Evolutionary conservation across 2,329 filamentous ascomycete species (phyloP).

Genomic region (Ascochyta fabae): DNA sequence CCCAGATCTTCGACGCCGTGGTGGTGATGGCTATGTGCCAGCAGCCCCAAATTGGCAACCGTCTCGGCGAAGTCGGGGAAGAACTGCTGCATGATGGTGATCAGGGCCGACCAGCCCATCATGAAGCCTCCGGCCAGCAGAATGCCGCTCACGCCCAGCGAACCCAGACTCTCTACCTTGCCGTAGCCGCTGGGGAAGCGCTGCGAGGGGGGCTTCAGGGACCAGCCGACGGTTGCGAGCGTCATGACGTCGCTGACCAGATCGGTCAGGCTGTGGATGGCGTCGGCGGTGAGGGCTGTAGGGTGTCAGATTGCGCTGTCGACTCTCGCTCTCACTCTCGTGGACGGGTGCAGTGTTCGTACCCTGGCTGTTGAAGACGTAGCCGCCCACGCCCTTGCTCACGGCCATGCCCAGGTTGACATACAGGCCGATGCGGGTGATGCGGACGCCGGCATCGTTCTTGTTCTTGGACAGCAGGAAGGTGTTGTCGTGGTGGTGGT

Average conservation of each 20-base stretch:
- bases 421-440: constrained; percentile 85
- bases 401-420: constrained; percentile 95
- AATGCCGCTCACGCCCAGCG: constrained; percentile 89
- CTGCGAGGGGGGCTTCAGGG: constrained; percentile 80
- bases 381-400: constrained; percentile 89
- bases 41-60: constrained; percentile 52
- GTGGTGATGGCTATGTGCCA: constrained; percentile 69
- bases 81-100: constrained; percentile 60
- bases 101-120: constrained; percentile 77
- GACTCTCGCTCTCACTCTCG: not conserved
- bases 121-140: constrained; percentile 87
- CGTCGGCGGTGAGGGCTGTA: constrained; percentile 82
- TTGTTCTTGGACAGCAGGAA: constrained; percentile 84
- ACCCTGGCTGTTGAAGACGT: constrained; percentile 88
- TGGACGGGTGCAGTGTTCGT: constrained; percentile 11
- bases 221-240: constrained; percentile 92
- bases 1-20: constrained; percentile 63
- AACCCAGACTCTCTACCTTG: constrained; percentile 96
- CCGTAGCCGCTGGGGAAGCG: constrained; percentile 91
- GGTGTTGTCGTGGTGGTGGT: constrained; percentile 85
- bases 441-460: constrained; percentile 90
- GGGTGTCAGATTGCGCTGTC: constrained; percentile 24
- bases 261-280: constrained; percentile 93
- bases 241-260: constrained; percentile 95
- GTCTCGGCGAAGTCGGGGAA: constrained; percentile 55